Conservation (phyloP, 2,329 filamentous ascomycete genomes). For the Neonectria coccinea region DNA sequence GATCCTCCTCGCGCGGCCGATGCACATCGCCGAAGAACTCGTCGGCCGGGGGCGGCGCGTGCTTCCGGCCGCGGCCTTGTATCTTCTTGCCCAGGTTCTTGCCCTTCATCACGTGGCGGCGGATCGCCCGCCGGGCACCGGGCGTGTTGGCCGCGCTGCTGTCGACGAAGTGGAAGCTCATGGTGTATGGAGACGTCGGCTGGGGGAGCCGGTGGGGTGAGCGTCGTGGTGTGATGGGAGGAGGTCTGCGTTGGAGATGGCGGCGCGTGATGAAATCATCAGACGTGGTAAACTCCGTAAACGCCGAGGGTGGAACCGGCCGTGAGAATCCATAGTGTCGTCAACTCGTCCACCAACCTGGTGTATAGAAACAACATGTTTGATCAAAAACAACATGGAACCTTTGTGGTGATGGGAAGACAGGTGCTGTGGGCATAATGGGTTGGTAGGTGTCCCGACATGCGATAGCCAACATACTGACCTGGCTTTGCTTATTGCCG, state of each 20-base stretch:
- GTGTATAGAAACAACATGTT: not conserved
- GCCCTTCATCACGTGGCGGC: constrained; percentile 43
- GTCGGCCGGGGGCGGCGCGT: constrained; percentile 17
- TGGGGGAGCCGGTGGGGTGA: not conserved
- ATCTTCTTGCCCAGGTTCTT: constrained; percentile 39
- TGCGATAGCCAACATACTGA: not conserved
- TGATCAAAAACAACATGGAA: not conserved
- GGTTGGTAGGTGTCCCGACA: not conserved
- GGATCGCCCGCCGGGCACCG: constrained; percentile 32
- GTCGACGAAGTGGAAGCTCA: constrained; percentile 40
- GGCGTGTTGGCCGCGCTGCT: constrained; percentile 17
- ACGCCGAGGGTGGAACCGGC: constrained; percentile 25
- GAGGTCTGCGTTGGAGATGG: not conserved
- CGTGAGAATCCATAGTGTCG: not conserved
- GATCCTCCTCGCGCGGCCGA: not conserved
- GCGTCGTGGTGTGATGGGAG: constrained; percentile 1
- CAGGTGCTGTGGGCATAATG: not conserved
- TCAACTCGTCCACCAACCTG: not conserved
- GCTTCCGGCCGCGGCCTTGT: constrained; percentile 33
- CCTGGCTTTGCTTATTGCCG: not conserved
- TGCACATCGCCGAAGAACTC: not conserved
- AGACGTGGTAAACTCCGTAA: constrained; percentile 32
- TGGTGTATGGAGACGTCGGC: constrained; percentile 4
- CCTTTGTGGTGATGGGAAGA: not conserved
- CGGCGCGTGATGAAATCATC: constrained; percentile 9